A percentile compares a stretch with the other conserved stretches of the same genome.
Conservation (phyloP, 2,329 filamentous ascomycete species). For the Fusarium sp. region DNA sequence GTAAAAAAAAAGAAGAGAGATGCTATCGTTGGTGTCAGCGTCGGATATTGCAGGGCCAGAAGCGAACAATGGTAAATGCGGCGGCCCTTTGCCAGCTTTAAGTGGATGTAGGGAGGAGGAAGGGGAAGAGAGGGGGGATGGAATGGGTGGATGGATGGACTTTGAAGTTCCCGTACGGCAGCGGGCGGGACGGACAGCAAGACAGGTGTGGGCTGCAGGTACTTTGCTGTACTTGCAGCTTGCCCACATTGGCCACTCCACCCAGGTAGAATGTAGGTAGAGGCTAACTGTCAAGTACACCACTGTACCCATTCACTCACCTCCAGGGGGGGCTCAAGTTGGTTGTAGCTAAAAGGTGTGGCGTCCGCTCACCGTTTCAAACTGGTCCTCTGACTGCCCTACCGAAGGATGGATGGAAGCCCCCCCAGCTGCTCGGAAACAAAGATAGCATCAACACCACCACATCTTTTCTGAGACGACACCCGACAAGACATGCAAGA, state of each 20-base stretch:
- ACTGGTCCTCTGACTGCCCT: not conserved
- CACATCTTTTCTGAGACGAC: constrained; percentile 21
- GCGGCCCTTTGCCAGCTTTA: constrained; percentile 20
- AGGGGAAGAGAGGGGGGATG: constrained; percentile 17
- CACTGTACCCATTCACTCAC: constrained; percentile 1
- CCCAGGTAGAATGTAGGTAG: not conserved
- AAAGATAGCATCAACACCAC: constrained; percentile 19
- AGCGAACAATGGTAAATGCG: constrained; percentile 14
- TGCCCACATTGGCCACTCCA: not conserved
- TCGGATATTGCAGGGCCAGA: constrained; percentile 26
- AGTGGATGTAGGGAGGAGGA: constrained; percentile 1
- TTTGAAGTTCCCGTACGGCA: constrained; percentile 19
- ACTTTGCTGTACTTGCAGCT: not conserved
- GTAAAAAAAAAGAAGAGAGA: not conserved
- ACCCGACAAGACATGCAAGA: constrained; percentile 13
- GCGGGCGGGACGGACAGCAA: constrained; percentile 30
- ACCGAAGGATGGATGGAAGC: not conserved
- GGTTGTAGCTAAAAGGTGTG: constrained; percentile 13
- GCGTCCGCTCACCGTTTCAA: constrained; percentile 9
- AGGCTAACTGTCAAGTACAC: not conserved
- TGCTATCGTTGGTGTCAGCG: not conserved
- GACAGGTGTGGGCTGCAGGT: constrained; percentile 3
- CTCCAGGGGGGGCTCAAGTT: constrained; percentile 1
- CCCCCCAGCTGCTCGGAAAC: constrained; percentile 12
- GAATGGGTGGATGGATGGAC: constrained; percentile 16